Percentiles rank a stretch among this genome's conserved stretches.
Conservation (phyloP, 1,139 yeast genomes). For the Chernovozyma aurita region DNA sequence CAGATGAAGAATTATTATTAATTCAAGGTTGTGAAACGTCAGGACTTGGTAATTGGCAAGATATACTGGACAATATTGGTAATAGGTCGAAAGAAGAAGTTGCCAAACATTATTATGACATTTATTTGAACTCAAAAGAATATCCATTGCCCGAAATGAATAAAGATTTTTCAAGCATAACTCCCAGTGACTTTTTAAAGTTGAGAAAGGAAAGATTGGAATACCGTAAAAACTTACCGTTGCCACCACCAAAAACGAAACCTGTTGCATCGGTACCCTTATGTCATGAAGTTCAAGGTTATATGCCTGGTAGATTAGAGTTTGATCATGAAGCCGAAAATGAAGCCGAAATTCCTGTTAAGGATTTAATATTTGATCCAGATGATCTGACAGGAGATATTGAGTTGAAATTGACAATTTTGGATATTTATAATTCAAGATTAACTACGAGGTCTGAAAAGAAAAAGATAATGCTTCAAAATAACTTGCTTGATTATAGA, state of each 20-base stretch:
- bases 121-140: conserved; percentile 61
- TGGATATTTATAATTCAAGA: conserved; percentile 86
- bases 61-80: conserved; percentile 91
- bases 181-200: conserved; percentile 67
- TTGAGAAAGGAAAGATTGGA: conserved; percentile 71
- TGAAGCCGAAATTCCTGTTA: conserved; percentile 91
- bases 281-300: conserved; percentile 95
- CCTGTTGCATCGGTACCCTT: conserved; percentile 91
- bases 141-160: conserved; percentile 85
- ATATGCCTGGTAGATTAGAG: conserved; percentile 97
- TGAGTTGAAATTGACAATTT: conserved; percentile 79
- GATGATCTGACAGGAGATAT: conserved; percentile 87
- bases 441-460: conserved; percentile 90
- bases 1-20: conserved; percentile 87
- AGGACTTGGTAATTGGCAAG: conserved; percentile 98
- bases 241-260: conserved; percentile 77
- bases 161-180: conserved; percentile 56
- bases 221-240: conserved; percentile 57
- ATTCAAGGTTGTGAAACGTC: conserved; percentile 88
- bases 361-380: conserved; percentile 92
- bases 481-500: conserved; percentile 78
- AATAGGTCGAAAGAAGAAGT: conserved; percentile 91
- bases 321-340: conserved; percentile 95
- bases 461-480: conserved; percentile 74
- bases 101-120: conserved; percentile 68